Conservation (phyloP, 2,329 filamentous ascomycete species). For the Thielaviopsis punctulata region DNA sequence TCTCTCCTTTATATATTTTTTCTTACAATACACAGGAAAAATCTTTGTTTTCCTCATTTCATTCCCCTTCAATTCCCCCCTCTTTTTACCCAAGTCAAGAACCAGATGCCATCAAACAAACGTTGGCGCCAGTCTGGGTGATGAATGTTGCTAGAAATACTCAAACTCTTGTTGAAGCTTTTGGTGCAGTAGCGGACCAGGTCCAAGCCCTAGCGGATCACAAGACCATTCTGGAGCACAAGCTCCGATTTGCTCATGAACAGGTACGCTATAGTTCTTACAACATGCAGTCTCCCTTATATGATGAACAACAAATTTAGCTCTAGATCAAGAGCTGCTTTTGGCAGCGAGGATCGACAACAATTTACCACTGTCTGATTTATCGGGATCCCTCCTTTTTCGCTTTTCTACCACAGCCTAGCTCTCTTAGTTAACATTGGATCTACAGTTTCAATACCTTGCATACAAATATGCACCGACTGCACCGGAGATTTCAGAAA, state of each 20-base stretch:
- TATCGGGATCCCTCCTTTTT: slow-evolving; percentile 6
- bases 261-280: slow-evolving; percentile 31
- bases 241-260: slow-evolving; percentile 48
- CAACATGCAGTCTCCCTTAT: slow-evolving; percentile 8
- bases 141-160: slow-evolving; percentile 18
- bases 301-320: slow-evolving; percentile 40
- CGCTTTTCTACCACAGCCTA: not conserved
- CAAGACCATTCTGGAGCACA: slow-evolving; percentile 49
- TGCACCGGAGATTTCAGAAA: slow-evolving; percentile 48
- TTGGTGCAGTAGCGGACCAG: slow-evolving; percentile 46
- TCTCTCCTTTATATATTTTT: slow-evolving; percentile 10
- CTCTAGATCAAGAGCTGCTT: slow-evolving; percentile 68
- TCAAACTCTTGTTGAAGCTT: slow-evolving; percentile 44
- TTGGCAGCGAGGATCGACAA: slow-evolving; percentile 45
- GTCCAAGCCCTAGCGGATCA: slow-evolving; percentile 45
- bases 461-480: slow-evolving; percentile 52
- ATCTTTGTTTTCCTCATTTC: slow-evolving; percentile 14
- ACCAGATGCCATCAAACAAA: slow-evolving; percentile 10
- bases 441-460: slow-evolving; percentile 40
- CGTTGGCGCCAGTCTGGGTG: slow-evolving; percentile 12
- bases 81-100: not conserved
- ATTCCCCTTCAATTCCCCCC: slow-evolving; percentile 5
- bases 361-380: slow-evolving; percentile 27
- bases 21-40: slow-evolving; percentile 11
- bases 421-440: slow-evolving; percentile 3